Conservation (phyloP, 805 yeast genomes). For the Suhomyces faveliae region DNA sequence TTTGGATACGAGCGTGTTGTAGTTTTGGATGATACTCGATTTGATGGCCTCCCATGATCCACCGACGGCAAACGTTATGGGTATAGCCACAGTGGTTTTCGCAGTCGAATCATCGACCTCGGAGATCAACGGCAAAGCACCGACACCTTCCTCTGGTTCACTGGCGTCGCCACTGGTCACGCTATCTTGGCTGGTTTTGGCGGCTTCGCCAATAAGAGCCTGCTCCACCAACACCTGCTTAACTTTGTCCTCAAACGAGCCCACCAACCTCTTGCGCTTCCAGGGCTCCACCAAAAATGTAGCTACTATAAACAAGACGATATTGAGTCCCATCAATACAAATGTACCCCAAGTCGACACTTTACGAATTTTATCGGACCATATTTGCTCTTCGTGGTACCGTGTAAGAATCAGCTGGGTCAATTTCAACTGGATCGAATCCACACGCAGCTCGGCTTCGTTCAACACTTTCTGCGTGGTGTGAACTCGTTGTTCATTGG, state of each 20-base stretch:
- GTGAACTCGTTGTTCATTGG: conserved; percentile 59
- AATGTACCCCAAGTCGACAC: conserved; percentile 98
- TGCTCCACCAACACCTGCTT: conserved; percentile 33
- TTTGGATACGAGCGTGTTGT: conserved; percentile 14
- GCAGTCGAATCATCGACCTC: no score
- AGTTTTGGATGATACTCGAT: conserved; percentile 12
- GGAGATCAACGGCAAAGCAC: background rate
- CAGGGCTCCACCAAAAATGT: conserved; percentile 92
- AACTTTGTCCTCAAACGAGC: conserved; percentile 80
- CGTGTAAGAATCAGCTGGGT: conserved; percentile 79
- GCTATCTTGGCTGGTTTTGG: background rate
- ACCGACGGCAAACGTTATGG: background rate
- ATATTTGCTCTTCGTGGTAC: conserved; percentile 94
- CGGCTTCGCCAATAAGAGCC: conserved; percentile 2
- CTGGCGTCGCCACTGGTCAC: background rate
- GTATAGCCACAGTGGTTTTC: background rate
- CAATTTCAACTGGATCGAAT: conserved; percentile 63
- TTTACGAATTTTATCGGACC: conserved; percentile 95
- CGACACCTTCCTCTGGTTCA: background rate
- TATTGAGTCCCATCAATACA: conserved; percentile 82
- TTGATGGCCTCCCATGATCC: conserved; percentile 16
- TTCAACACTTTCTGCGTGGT: conserved; percentile 48
- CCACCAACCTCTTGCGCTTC: conserved; percentile 79
- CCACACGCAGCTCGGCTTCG: conserved; percentile 59
- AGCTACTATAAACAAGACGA: conserved; percentile 72